Percentiles rank a stretch among this genome's conserved stretches.
Conservation (phyloP, 805 yeast species). For the Yarrowia porcina region DNA sequence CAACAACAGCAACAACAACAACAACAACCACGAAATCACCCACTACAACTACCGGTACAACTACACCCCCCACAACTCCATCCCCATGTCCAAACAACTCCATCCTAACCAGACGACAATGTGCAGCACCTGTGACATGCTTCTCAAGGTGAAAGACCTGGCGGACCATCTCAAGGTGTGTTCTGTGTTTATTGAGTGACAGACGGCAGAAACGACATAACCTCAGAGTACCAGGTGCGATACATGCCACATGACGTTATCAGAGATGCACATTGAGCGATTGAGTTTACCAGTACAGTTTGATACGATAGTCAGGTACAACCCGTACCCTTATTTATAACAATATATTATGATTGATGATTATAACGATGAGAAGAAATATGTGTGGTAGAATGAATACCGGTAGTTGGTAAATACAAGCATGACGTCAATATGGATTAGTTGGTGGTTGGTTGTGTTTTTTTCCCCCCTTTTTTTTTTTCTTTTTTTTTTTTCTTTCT, state of each 20-base stretch:
- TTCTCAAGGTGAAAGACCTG: background rate
- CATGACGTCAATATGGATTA: no score
- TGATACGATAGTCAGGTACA: background rate
- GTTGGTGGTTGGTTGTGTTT: no score
- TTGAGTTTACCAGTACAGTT: no score
- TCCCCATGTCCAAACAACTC: background rate
- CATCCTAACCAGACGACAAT: conserved; percentile 7
- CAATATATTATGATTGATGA: background rate
- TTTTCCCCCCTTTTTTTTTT: background rate
- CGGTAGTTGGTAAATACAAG: no score
- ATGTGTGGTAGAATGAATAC: no score
- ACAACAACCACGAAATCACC: no score
- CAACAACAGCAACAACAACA: no score
- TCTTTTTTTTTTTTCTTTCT: background rate
- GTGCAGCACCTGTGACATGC: conserved; percentile 3
- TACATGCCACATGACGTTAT: background rate
- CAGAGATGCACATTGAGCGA: no score
- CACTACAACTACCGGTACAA: no score
- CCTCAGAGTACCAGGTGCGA: background rate
- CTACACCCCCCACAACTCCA: no score
- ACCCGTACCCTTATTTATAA: background rate
- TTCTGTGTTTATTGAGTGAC: background rate
- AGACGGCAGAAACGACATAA: no score
- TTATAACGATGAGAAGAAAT: no score
- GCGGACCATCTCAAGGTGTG: background rate